phyloP scores from a whole-genome alignment of 2,329 filamentous ascomycete genomes.

The Beauveria bassiana region DNA sequence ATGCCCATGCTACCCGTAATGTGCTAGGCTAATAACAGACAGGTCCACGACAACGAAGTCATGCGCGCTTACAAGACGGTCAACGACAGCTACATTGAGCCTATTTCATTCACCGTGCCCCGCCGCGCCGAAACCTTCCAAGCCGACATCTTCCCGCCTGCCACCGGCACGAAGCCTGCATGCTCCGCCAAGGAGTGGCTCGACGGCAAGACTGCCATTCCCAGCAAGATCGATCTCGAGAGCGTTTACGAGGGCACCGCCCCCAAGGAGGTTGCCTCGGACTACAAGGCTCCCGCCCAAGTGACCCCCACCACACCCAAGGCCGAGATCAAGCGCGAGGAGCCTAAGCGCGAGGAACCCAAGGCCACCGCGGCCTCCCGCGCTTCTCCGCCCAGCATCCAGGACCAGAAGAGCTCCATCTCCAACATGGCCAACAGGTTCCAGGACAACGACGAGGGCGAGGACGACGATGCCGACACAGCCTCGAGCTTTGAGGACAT shows the following conservation, averaged over 20 bases:
- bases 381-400: conserved; percentile 58
- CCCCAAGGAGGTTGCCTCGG: conserved; percentile 66
- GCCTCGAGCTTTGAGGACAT: conserved; percentile 83
- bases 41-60: conserved; percentile 92
- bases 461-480: conserved; percentile 51
- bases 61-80: conserved; percentile 97
- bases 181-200: conserved; percentile 80
- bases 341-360: conserved; percentile 48
- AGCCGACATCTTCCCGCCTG: conserved; percentile 91
- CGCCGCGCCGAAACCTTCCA: conserved; percentile 91
- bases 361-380: conserved; percentile 35
- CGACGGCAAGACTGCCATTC: conserved; percentile 71
- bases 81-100: conserved; percentile 89
- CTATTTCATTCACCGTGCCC: conserved; percentile 94
- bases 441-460: conserved; percentile 62
- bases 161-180: conserved; percentile 70
- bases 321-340: conserved; percentile 26
- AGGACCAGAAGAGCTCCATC: conserved; percentile 82
- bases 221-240: conserved; percentile 89
- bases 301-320: conserved; percentile 38
- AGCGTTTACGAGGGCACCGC: conserved; percentile 81
- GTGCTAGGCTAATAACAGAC: conserved; percentile 16
- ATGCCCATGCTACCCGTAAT: background rate
- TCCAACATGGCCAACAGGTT: conserved; percentile 79
- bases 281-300: conserved; percentile 52